Evolutionary conservation across 805 yeast genomes (phyloP), one percentile per base, ranked within the genome.

Genomic region (Cyberlindnera subsufficiens): DNA sequence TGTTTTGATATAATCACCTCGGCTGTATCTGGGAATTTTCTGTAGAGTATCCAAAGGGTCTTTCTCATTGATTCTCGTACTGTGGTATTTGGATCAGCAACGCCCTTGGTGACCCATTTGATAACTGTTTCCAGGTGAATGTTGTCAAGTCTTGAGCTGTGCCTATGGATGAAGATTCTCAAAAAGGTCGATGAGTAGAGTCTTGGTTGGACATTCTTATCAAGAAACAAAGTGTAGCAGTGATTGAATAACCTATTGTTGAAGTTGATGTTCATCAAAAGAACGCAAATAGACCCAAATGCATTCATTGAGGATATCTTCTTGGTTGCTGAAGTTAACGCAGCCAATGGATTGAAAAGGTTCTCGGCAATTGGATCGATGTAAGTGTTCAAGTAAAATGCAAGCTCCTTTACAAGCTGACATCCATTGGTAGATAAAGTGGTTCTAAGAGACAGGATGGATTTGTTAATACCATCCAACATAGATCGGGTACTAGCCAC

Each of bases 371-470:
- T 40, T 4, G 60, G 53, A 20, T 67, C 67, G 22, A 65, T 40
- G 19, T 51, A 39, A 30, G 55, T 58, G 2, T 48, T 36, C 18
- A 66, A 46, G 27, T 53, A 45, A 6, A 45, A 51, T 2, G 64
- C 54, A 17, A 78, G 53, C 48, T 90, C 98, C 56, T 85, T 86
- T 10, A 86, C 68, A 17, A 89, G 60, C 44, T 82, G 86, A 56
- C 95, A 85, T 0, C 89, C 86, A 54, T 85, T 76, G 3, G 77
- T 66, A 1, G 90, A 79, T 17, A 93, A 68, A 0, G 96, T 85
- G 0, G 99, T 93, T 55, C 99, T 70, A 43, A 93, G 67, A 0
- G 98, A 89, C 7, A 71, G 53, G 1, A 80, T 70, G 0, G 87
- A 78, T 51, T 86, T 87, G 40, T 72, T 63, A 3, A 90, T 72